Percentiles rank a stretch among this genome's conserved stretches.
phyloP scores from a whole-genome alignment of 495 filamentous ascomycete genomes.

The Penicillium antarcticum region DNA sequence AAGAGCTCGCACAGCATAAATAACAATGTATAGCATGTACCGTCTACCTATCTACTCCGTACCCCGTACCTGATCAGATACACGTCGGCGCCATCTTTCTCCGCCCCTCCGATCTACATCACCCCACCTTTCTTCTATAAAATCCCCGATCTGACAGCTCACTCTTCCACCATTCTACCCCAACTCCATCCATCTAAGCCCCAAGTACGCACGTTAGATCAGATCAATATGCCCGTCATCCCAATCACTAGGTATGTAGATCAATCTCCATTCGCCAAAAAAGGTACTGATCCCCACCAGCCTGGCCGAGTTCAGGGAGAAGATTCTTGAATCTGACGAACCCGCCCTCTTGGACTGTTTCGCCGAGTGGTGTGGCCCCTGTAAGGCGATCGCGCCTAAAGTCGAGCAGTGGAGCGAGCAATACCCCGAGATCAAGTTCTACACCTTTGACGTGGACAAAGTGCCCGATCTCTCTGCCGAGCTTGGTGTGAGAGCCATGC shows the following conservation, averaged over 20 bases:
- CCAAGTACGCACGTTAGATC: neutral
- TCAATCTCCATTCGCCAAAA: neutral
- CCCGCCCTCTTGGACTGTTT: slow-evolving; percentile 77
- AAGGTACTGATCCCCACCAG: slow-evolving; percentile 1
- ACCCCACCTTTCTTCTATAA: neutral
- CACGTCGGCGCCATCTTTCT: neutral
- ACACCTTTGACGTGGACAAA: slow-evolving; percentile 85
- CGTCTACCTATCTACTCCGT: too few relatives aligned
- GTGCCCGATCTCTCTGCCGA: slow-evolving; percentile 69
- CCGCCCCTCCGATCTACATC: neutral
- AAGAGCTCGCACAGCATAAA: too few relatives aligned
- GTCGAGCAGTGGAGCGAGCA: slow-evolving; percentile 58
- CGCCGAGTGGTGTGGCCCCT: slow-evolving; percentile 88
- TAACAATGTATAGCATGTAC: too few relatives aligned
- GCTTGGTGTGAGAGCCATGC: slow-evolving; percentile 82
- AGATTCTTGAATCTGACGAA: slow-evolving; percentile 22
- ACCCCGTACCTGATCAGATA: neutral
- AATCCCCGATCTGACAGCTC: neutral
- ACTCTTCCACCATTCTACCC: neutral
- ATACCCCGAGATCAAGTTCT: slow-evolving; percentile 60
- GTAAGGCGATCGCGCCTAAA: slow-evolving; percentile 76
- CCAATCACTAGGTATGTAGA: slow-evolving; percentile 1
- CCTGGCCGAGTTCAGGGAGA: slow-evolving; percentile 21
- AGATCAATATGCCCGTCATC: slow-evolving; percentile 2
- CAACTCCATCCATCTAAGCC: neutral